These are phyloP conservation scores for Xylaria bambusicola DNA, from an alignment of 495 filamentous ascomycete genomes.

Conservation along the genomic window DNA sequence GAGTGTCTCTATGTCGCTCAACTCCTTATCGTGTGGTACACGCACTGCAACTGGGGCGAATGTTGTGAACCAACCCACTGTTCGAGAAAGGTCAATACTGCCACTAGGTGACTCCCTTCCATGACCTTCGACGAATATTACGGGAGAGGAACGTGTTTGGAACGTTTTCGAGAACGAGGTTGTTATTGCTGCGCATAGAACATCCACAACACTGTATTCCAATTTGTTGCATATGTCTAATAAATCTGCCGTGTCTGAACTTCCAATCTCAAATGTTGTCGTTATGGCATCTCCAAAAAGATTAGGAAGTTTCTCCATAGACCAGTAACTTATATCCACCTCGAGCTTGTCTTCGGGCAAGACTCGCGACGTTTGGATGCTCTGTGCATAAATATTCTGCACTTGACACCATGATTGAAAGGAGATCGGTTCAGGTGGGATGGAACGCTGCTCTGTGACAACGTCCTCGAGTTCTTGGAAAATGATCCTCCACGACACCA, in stretches of 20 bases:
- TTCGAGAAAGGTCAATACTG: slow-evolving; percentile 57
- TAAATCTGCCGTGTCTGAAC: neutral
- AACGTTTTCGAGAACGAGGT: slow-evolving; percentile 35
- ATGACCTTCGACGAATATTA: slow-evolving; percentile 54
- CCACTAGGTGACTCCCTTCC: slow-evolving; percentile 55
- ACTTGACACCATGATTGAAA: slow-evolving; percentile 57
- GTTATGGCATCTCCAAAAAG: slow-evolving; percentile 25
- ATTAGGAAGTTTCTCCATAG: slow-evolving; percentile 23
- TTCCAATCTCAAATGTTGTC: slow-evolving; percentile 22
- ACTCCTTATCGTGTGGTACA: slow-evolving; percentile 11
- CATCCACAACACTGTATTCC: slow-evolving; percentile 1
- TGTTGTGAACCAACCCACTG: slow-evolving; percentile 65
- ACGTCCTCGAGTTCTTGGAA: slow-evolving; percentile 52
- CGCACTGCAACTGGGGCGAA: slow-evolving; percentile 49
- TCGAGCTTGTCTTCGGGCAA: neutral
- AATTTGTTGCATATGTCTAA: slow-evolving; percentile 21
- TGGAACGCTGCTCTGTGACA: neutral
- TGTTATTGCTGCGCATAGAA: slow-evolving; percentile 27
- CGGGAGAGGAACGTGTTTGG: slow-evolving; percentile 44
- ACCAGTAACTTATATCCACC: slow-evolving; percentile 29
- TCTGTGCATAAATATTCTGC: slow-evolving; percentile 30
- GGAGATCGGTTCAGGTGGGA: slow-evolving; percentile 32
- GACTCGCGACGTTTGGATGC: slow-evolving; percentile 10
- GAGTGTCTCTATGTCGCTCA: neutral
- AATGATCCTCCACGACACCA: slow-evolving; percentile 65